Evolutionary conservation across 345 rosid genomes (phyloP).

Genomic region (Heritiera littoralis): DNA sequence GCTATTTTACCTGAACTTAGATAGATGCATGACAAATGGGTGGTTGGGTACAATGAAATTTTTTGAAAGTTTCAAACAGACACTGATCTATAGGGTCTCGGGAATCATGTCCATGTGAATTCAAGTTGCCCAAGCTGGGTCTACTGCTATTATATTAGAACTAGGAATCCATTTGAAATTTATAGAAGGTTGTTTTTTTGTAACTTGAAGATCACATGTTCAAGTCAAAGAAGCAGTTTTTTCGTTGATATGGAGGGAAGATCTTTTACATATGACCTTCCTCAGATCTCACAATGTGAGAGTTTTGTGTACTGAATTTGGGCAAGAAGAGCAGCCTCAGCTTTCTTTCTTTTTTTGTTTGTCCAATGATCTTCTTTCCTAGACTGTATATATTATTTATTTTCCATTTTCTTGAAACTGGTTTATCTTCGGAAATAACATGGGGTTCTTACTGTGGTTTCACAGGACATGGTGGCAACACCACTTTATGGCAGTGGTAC

Average conservation of each 20-base stretch:
- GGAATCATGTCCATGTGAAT: neutral
- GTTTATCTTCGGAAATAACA: neutral
- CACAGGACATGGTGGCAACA: constrained; percentile 76
- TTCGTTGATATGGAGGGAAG: no score
- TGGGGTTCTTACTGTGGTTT: constrained; percentile 15
- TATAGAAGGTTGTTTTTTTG: neutral
- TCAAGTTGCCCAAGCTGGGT: neutral
- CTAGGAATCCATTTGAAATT: neutral
- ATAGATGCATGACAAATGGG: neutral
- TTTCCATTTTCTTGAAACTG: neutral
- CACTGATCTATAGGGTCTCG: neutral
- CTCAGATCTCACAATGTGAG: no score
- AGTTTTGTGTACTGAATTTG: no score
- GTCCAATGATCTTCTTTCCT: neutral
- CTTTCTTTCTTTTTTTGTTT: neutral
- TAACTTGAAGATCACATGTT: no score
- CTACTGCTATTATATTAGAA: neutral
- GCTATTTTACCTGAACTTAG: neutral
- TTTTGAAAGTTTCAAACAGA: neutral
- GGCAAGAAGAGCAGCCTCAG: neutral
- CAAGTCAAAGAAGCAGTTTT: no score
- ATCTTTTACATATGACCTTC: no score
- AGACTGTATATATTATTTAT: neutral
- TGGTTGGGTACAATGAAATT: neutral
- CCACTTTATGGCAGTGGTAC: constrained; percentile 39